phyloP scores from a whole-genome alignment of 2,329 filamentous ascomycete species.

The Furcasterigmium sp. region DNA sequence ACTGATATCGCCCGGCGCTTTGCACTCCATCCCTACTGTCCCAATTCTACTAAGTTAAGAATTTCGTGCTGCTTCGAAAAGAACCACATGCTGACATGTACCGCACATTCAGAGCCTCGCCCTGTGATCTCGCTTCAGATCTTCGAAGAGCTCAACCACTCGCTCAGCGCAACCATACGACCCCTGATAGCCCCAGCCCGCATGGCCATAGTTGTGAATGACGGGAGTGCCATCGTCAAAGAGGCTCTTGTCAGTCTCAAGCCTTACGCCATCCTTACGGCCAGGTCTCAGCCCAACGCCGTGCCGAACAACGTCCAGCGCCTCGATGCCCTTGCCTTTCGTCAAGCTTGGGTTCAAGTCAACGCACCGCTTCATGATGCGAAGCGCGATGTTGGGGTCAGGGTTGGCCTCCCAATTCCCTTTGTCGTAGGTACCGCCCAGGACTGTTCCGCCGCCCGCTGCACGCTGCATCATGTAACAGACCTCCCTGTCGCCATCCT shows the following conservation, averaged over 20 bases:
- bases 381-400: constrained; percentile 71
- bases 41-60: no score
- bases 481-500: constrained; percentile 67
- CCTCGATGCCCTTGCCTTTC: constrained; percentile 62
- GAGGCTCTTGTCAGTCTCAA: constrained; percentile 64
- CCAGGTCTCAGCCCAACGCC: constrained; percentile 77
- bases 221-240: constrained; percentile 52
- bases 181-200: constrained; percentile 69
- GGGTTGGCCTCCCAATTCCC: constrained; percentile 74
- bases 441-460: constrained; percentile 71
- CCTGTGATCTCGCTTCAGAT: constrained; percentile 37
- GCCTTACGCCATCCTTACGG: constrained; percentile 65
- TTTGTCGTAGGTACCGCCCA: constrained; percentile 82
- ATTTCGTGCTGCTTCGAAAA: no score
- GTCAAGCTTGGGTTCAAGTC: constrained; percentile 60
- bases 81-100: no score
- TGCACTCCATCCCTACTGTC: no score
- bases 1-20: no score
- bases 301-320: constrained; percentile 71
- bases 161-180: constrained; percentile 66
- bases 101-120: constrained; percentile 19
- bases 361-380: constrained; percentile 79
- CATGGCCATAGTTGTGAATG: constrained; percentile 80
- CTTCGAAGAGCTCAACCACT: constrained; percentile 61
- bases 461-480: constrained; percentile 82